These are phyloP conservation scores for Scedosporium boydii DNA, from an alignment of 2,329 filamentous ascomycete genomes.

Conservation along the genomic window DNA sequence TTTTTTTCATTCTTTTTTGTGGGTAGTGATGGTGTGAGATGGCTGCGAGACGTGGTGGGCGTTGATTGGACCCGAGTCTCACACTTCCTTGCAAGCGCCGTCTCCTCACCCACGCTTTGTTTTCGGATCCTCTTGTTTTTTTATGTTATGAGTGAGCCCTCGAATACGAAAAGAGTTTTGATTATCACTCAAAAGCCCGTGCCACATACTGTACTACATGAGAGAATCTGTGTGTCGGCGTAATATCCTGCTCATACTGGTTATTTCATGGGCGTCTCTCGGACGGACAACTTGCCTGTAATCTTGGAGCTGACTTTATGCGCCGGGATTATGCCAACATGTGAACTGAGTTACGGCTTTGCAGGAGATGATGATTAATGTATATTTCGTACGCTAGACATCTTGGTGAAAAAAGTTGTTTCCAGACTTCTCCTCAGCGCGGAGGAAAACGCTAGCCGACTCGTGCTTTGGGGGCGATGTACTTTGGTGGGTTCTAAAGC, in stretches of 20 bases:
- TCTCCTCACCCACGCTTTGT: background rate
- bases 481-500: no score
- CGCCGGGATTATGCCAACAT: no score
- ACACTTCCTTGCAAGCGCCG: constrained; percentile 2
- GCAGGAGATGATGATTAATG: no score
- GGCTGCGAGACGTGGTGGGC: constrained; percentile 6
- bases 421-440: no score
- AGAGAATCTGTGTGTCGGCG: background rate
- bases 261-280: background rate
- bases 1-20: background rate
- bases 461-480: no score
- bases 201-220: background rate
- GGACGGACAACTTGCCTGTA: no score
- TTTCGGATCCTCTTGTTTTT: background rate
- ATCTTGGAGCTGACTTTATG: no score
- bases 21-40: constrained; percentile 3
- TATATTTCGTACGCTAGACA: no score
- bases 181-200: background rate
- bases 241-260: background rate
- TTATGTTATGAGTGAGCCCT: background rate
- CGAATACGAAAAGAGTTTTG: background rate
- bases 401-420: no score
- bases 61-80: constrained; percentile 1
- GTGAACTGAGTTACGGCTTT: no score
- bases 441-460: no score